A percentile compares a stretch with the other conserved stretches of the same genome.
These are phyloP conservation scores for Phytophthora sp. DNA, from an alignment of 352 stramenopile genomes.

Conservation along the genomic window DNA sequence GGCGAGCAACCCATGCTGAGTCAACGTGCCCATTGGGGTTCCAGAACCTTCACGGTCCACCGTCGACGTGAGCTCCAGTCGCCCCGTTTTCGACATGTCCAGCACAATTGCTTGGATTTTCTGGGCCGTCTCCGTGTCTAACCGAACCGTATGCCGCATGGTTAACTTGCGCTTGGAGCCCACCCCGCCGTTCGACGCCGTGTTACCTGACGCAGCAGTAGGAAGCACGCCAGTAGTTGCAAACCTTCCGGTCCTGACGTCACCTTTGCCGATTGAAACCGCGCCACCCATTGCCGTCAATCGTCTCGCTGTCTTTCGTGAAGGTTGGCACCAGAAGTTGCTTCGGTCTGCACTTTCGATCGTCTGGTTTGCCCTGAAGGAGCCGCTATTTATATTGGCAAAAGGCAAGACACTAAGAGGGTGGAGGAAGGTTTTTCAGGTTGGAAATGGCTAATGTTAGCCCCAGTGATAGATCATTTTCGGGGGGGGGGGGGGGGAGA, in stretches of 20 bases:
- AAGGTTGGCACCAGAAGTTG: not conserved
- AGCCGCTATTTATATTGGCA: constrained; percentile 18
- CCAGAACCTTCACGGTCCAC: constrained; percentile 48
- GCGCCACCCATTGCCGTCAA: constrained; percentile 34
- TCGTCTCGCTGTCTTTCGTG: not conserved
- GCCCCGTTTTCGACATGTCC: constrained; percentile 55
- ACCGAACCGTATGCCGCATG: constrained; percentile 41
- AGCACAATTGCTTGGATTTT: constrained; percentile 50
- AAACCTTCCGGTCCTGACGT: constrained; percentile 9
- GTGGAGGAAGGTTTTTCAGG: too few relatives aligned
- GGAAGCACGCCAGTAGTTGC: constrained; percentile 27
- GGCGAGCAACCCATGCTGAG: constrained; percentile 48
- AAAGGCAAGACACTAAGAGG: too few relatives aligned
- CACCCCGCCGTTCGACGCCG: constrained; percentile 5
- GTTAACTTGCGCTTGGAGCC: constrained; percentile 40
- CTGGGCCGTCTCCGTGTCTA: constrained; percentile 39
- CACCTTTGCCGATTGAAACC: constrained; percentile 25
- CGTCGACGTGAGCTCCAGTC: constrained; percentile 69
- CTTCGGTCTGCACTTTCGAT: not conserved
- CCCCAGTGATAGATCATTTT: not conserved
- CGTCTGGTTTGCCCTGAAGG: not conserved
- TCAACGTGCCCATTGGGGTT: constrained; percentile 55
- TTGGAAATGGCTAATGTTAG: constrained; percentile 16
- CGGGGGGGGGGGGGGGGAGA: too few relatives aligned
- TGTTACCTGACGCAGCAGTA: not conserved